Percentiles rank a stretch among this genome's conserved stretches.
These are phyloP conservation scores for Acacia melanoxylon DNA, from an alignment of 306 rosid genomes.

Conservation along the genomic window DNA sequence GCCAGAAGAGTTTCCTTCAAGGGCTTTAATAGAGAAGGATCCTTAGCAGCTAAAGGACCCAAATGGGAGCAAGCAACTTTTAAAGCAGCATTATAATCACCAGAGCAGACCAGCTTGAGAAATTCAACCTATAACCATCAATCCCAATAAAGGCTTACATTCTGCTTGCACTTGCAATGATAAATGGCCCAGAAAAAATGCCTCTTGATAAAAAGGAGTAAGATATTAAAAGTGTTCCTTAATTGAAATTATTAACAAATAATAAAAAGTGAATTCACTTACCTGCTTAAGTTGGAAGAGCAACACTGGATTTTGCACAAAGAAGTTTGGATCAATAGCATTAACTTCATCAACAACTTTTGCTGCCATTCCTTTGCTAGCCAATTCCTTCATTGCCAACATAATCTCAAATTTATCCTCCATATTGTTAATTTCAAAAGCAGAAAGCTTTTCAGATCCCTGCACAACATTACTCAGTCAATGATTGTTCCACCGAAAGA, in stretches of 20 bases:
- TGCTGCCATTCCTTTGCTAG: constrained; percentile 88
- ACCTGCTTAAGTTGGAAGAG: constrained; percentile 95
- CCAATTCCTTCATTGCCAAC: constrained; percentile 86
- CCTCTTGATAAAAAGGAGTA: neutral
- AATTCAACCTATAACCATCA: constrained; percentile 81
- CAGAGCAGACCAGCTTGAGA: constrained; percentile 83
- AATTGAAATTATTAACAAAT: constrained; percentile 9
- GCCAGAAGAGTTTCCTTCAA: constrained; percentile 94
- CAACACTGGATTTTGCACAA: constrained; percentile 69
- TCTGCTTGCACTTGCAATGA: constrained; percentile 12
- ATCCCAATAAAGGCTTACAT: constrained; percentile 25
- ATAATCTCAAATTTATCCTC: constrained; percentile 81
- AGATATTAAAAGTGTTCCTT: neutral
- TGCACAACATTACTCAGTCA: constrained; percentile 41
- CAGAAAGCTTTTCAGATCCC: constrained; percentile 66
- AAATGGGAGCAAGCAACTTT: constrained; percentile 87
- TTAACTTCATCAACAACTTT: constrained; percentile 88
- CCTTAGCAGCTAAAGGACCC: constrained; percentile 88
- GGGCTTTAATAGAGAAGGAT: constrained; percentile 77
- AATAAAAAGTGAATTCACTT: constrained; percentile 30
- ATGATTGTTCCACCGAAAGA: constrained; percentile 25
- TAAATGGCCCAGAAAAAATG: neutral
- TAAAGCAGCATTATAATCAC: constrained; percentile 82
- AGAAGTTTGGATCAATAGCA: constrained; percentile 73
- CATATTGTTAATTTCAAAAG: constrained; percentile 43